These are phyloP conservation scores for Rhamnella rubrinervis DNA, from an alignment of 331 rosid genomes.

Conservation along the genomic window DNA sequence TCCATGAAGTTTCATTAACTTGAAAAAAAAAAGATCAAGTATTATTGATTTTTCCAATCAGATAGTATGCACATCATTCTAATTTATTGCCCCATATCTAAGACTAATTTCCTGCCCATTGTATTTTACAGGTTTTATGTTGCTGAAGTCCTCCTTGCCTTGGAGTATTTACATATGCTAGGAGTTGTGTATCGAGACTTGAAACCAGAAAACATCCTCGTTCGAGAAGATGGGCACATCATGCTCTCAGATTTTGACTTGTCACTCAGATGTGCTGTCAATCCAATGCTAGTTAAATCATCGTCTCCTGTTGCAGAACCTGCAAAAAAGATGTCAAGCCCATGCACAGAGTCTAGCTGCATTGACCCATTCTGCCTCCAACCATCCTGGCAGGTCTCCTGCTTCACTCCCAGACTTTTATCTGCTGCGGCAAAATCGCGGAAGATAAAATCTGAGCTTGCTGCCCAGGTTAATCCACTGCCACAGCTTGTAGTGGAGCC, in stretches of 20 bases:
- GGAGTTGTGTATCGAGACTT: slow-evolving; percentile 96
- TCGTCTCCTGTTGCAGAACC: slow-evolving; percentile 59
- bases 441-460: slow-evolving; percentile 63
- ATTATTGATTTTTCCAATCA: neutral
- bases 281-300: slow-evolving; percentile 66
- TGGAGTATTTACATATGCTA: slow-evolving; percentile 95
- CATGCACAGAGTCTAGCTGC: slow-evolving; percentile 82
- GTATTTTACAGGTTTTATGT: slow-evolving; percentile 71
- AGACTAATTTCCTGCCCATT: slow-evolving; percentile 14
- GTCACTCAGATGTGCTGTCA: slow-evolving; percentile 87
- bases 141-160: slow-evolving; percentile 90
- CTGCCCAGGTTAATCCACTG: slow-evolving; percentile 65
- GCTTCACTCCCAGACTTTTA: slow-evolving; percentile 84
- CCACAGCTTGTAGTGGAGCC: slow-evolving; percentile 97
- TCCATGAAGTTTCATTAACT: neutral
- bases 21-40: too few species aligned
- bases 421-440: slow-evolving; percentile 71
- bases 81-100: slow-evolving; percentile 3
- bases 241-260: slow-evolving; percentile 96
- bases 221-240: slow-evolving; percentile 96
- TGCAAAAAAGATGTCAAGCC: slow-evolving; percentile 55
- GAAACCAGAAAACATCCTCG: slow-evolving; percentile 91
- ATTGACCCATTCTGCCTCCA: slow-evolving; percentile 95
- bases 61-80: neutral
- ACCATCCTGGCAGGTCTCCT: slow-evolving; percentile 94